These are phyloP conservation scores for Pulicaria dysenterica DNA, from an alignment of 129 eudicot species.

Conservation along the genomic window DNA sequence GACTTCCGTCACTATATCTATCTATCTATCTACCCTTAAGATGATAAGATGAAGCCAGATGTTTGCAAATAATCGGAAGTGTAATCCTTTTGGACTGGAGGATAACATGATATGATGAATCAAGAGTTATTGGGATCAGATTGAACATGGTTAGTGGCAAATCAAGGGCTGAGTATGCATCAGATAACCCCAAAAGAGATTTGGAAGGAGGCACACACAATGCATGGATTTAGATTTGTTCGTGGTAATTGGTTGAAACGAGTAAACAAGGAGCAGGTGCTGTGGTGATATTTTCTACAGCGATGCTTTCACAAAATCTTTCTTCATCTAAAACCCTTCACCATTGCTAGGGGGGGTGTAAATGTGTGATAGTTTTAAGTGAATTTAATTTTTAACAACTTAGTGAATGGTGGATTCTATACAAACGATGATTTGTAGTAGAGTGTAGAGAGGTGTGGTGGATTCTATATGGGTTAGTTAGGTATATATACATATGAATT, in stretches of 20 bases:
- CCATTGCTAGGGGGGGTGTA: slow-evolving; percentile 14
- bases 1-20: slow-evolving; percentile 32
- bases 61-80: slow-evolving; percentile 7
- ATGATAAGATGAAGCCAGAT: slow-evolving; percentile 3
- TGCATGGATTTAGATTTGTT: slow-evolving; percentile 15
- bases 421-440: slow-evolving; percentile 6
- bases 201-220: slow-evolving; percentile 27
- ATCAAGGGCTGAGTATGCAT: slow-evolving; percentile 22
- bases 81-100: background rate
- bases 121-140: slow-evolving; percentile 18
- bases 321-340: slow-evolving; percentile 9
- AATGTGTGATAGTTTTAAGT: background rate
- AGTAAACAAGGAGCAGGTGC: slow-evolving; percentile 1
- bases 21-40: background rate
- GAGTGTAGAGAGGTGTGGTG: slow-evolving; percentile 13
- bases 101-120: slow-evolving; percentile 13
- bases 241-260: slow-evolving; percentile 22
- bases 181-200: slow-evolving; percentile 21
- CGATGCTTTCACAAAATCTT: slow-evolving; percentile 19
- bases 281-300: slow-evolving; percentile 11
- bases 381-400: slow-evolving; percentile 5
- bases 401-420: too few species aligned
- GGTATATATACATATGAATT: slow-evolving; percentile 9
- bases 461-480: slow-evolving; percentile 4
- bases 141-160: slow-evolving; percentile 16